phyloP scores from a whole-genome alignment of 2,329 filamentous ascomycete genomes.

The Scleromitrula shiraiana region DNA sequence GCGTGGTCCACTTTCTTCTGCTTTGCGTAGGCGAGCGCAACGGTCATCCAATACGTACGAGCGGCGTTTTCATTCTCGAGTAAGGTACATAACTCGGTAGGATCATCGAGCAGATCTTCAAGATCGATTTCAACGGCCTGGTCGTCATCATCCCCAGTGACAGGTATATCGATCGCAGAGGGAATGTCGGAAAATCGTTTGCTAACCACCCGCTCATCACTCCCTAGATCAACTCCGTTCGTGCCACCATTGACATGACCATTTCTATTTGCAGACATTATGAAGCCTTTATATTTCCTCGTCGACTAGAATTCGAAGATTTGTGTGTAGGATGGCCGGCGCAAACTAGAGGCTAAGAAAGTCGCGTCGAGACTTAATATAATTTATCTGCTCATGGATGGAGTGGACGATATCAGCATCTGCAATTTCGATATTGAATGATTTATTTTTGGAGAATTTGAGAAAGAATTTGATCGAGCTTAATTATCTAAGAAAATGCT shows the following conservation, averaged over 20 bases:
- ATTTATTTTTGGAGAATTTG: not conserved
- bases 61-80: slow-evolving; percentile 90
- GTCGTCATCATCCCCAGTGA: slow-evolving; percentile 54
- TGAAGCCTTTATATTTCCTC: not conserved
- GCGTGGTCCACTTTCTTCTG: slow-evolving; percentile 85
- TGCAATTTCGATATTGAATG: not conserved
- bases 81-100: slow-evolving; percentile 87
- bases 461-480: not conserved
- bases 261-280: slow-evolving; percentile 23
- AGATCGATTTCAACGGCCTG: slow-evolving; percentile 88
- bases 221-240: slow-evolving; percentile 20
- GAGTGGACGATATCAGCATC: not conserved
- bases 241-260: slow-evolving; percentile 22
- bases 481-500: not conserved
- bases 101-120: slow-evolving; percentile 84
- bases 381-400: slow-evolving; percentile 1
- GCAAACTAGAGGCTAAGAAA: slow-evolving; percentile 3
- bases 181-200: slow-evolving; percentile 57
- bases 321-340: slow-evolving; percentile 1
- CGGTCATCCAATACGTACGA: slow-evolving; percentile 96
- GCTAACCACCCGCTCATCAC: slow-evolving; percentile 21
- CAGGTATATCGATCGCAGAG: slow-evolving; percentile 57
- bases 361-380: slow-evolving; percentile 9
- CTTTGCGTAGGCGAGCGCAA: slow-evolving; percentile 92
- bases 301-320: not conserved